Percentiles rank a stretch among this genome's conserved stretches.
phyloP scores from a whole-genome alignment of 768 basidiomycete genomes.

The Chiua virens region DNA sequence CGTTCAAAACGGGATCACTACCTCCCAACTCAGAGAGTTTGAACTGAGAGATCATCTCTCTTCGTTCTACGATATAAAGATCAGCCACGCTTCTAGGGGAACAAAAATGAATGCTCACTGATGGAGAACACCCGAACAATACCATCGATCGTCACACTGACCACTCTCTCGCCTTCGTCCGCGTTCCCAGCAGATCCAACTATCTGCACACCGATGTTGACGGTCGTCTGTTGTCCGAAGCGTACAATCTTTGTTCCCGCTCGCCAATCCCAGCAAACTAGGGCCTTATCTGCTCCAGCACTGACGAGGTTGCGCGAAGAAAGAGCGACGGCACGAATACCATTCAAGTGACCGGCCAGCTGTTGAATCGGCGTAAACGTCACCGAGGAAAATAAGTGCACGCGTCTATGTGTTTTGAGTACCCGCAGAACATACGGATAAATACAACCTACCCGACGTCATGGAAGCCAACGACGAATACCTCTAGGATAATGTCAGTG shows the following conservation, averaged over 20 bases:
- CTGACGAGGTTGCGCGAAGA: conserved; percentile 85
- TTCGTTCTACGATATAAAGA: conserved; percentile 39
- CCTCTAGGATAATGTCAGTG: conserved; percentile 47
- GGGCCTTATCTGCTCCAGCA: conserved; percentile 68
- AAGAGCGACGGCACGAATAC: conserved; percentile 86
- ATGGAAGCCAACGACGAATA: conserved; percentile 90
- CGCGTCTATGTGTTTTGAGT: conserved; percentile 51
- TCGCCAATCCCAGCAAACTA: conserved; percentile 91
- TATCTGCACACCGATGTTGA: conserved; percentile 88
- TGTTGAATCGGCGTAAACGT: conserved; percentile 85
- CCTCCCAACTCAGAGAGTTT: conserved; percentile 77
- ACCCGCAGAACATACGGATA: not conserved
- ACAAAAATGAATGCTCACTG: conserved; percentile 47
- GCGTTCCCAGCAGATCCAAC: conserved; percentile 46
- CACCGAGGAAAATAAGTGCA: conserved; percentile 84
- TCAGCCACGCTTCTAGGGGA: conserved; percentile 5
- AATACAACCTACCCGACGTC: conserved; percentile 73
- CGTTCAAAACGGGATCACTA: conserved; percentile 61
- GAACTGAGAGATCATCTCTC: conserved; percentile 93
- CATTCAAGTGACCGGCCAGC: conserved; percentile 82
- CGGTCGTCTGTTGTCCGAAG: conserved; percentile 91
- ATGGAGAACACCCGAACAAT: conserved; percentile 91
- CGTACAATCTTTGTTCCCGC: conserved; percentile 85
- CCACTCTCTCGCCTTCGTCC: conserved; percentile 75
- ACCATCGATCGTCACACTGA: conserved; percentile 91